Evolutionary conservation across 2,329 filamentous ascomycete genomes (phyloP).

Genomic region (Stachybotrys elegans): DNA sequence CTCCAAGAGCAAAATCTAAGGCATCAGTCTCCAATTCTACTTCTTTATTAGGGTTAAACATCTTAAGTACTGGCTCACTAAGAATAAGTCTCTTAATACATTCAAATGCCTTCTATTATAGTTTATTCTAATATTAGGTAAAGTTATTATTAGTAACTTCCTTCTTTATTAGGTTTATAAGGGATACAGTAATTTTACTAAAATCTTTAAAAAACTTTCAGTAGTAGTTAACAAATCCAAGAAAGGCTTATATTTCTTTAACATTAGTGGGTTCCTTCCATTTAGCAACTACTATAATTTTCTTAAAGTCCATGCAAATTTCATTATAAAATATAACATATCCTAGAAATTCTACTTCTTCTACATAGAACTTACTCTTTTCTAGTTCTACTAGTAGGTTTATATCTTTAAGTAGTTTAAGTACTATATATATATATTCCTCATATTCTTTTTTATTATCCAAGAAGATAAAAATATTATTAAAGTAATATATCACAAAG

Average conservation of each 20-base stretch:
- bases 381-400: constrained; percentile 12
- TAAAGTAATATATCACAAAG: constrained; percentile 13
- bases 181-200: neutral
- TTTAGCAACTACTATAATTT: constrained; percentile 8
- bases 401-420: constrained; percentile 9
- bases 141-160: neutral
- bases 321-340: constrained; percentile 8
- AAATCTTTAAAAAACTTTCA: constrained; percentile 12
- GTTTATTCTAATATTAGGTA: neutral
- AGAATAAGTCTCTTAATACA: constrained; percentile 6
- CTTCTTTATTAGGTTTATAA: constrained; percentile 10
- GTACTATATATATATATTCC: constrained; percentile 11
- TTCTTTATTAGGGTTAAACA: constrained; percentile 6
- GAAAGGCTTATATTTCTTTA: constrained; percentile 5
- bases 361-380: constrained; percentile 11
- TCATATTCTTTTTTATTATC: constrained; percentile 11
- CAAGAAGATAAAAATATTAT: constrained; percentile 17
- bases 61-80: constrained; percentile 2
- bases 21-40: constrained; percentile 10
- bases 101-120: constrained; percentile 4
- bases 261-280: constrained; percentile 2
- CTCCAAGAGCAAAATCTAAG: constrained; percentile 6
- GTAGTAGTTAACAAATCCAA: constrained; percentile 12
- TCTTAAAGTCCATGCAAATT: constrained; percentile 10
- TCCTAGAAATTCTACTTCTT: constrained; percentile 9